phyloP scores from a whole-genome alignment of 129 eudicot genomes.

The Chrysanthemum seticuspe region DNA sequence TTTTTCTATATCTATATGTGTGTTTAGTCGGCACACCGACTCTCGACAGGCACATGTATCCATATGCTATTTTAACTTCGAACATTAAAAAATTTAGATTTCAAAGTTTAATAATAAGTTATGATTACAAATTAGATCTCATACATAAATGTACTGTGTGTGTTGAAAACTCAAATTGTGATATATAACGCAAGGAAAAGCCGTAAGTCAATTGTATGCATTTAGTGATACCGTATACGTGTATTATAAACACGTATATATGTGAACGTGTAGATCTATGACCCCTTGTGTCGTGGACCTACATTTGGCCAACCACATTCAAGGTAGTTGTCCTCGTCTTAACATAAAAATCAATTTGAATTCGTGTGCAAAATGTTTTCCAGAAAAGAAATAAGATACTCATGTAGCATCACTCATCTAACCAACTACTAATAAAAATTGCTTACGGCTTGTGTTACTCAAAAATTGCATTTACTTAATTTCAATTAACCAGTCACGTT shows the following conservation, averaged over 20 bases:
- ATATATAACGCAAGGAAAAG: too few species aligned
- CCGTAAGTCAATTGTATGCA: too few species aligned
- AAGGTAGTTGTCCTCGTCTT: not conserved
- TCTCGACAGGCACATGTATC: not conserved
- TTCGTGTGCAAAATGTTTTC: too few species aligned
- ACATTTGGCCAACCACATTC: slow-evolving; percentile 12
- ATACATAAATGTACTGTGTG: too few species aligned
- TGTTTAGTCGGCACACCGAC: slow-evolving; percentile 33
- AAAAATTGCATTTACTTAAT: too few species aligned
- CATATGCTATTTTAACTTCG: not conserved
- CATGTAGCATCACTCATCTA: too few species aligned
- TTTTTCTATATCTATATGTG: not conserved
- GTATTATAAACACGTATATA: not conserved
- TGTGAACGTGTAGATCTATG: not conserved
- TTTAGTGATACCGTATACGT: not conserved
- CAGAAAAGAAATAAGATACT: too few species aligned
- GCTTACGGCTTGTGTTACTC: too few species aligned
- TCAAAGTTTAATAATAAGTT: not conserved
- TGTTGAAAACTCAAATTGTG: too few species aligned
- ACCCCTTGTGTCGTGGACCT: not conserved
- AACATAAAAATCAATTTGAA: not conserved
- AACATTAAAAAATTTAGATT: not conserved
- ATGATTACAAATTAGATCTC: too few species aligned
- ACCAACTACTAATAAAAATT: too few species aligned
- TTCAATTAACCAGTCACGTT: too few species aligned